A percentile compares a stretch with the other conserved stretches of the same genome.
These are phyloP conservation scores for Carex parvula DNA, from an alignment of 176 grass and related monocot species.

Conservation along the genomic window DNA sequence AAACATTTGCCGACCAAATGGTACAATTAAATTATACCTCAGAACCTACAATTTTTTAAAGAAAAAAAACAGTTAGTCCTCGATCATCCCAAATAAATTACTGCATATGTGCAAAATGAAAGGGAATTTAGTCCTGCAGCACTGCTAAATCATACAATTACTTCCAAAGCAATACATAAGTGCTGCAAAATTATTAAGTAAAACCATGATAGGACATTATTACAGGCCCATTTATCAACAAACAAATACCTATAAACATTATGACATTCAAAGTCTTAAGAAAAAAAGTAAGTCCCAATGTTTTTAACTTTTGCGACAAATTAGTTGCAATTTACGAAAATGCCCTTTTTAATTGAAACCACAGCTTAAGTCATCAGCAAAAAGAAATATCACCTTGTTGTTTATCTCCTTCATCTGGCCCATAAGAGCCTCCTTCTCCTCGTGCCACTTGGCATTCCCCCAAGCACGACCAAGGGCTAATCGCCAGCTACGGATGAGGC, in stretches of 20 bases:
- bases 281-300: background rate
- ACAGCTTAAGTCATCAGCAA: background rate
- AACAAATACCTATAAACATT: background rate
- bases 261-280: background rate
- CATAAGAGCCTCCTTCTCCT: slow-evolving; percentile 45
- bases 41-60: slow-evolving; percentile 55
- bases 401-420: slow-evolving; percentile 65
- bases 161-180: background rate
- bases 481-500: slow-evolving; percentile 48
- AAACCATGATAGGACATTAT: background rate
- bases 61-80: background rate
- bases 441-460: slow-evolving; percentile 40
- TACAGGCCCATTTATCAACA: background rate
- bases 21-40: slow-evolving; percentile 77
- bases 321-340: background rate
- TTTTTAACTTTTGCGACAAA: background rate
- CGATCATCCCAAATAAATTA: background rate
- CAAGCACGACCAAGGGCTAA: slow-evolving; percentile 48
- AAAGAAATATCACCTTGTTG: slow-evolving; percentile 45
- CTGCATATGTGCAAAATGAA: background rate
- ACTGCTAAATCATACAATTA: background rate
- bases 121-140: background rate
- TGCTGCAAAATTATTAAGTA: background rate
- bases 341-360: background rate
- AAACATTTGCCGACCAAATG: slow-evolving; percentile 85